Evolutionary conservation across 2,329 filamentous ascomycete genomes (phyloP), one percentile per base, ranked within the genome.

Genomic region (Exophiala calicioides): DNA sequence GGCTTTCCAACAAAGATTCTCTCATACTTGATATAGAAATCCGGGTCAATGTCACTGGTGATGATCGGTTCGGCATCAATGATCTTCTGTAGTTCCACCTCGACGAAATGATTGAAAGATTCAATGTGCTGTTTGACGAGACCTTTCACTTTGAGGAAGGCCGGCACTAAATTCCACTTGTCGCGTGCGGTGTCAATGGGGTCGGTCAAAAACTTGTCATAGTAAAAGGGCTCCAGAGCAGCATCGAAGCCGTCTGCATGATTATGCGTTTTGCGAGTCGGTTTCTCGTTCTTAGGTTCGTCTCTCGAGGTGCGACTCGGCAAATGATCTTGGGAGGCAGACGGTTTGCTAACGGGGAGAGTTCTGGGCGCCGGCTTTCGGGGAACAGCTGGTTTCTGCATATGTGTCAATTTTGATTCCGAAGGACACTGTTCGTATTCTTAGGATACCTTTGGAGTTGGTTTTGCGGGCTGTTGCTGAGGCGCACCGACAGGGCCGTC

Each of bases 31-130:
- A 97, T 84, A 75, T 87, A 95, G 66, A 97, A 97, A 57, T 86
- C 86, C 55, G 86, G 87, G 63, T 97, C 90, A 34, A 93, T 87
- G 74, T 97, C 91, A 68, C 90, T 95, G 58, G 86, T 82, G 55
- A 98, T 87, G 30, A 83, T 85, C 37, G 86, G 84, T 66, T 96
- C 97, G 40, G 91, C 88, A 65, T 88, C 84, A 57, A 98, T 86
- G 59, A 98, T 98, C 61, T 96, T 90, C 71, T 95, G 95, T 67
- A 98, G 84, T 65, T 97, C 90, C 46, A 94, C 86, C 60, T 98
- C 89, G 58, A 96, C 86, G 61, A 98, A 97, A 71, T 93, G 95
- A 71, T 98, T 96, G 77, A 94, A 98, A 18, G 93, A 97, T 73
- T 98, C 94, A 64, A 95, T 91, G 68, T 96, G 90, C 75, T 97